These are phyloP conservation scores for Xylariaceae sp. DNA, from an alignment of 2,329 filamentous ascomycete species.

Conservation along the genomic window DNA sequence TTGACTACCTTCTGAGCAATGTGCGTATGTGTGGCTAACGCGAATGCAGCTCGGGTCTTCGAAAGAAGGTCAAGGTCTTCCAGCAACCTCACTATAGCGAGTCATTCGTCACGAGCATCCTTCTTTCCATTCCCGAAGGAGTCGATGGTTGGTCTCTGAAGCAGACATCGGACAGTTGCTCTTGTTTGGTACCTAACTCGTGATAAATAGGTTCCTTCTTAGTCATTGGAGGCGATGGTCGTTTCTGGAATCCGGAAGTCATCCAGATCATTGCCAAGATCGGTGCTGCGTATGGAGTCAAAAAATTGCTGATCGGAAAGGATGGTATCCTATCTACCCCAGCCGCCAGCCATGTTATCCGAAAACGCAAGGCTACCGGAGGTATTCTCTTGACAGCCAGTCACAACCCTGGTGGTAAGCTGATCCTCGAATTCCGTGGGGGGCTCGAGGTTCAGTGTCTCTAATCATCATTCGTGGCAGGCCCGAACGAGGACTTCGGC, in stretches of 20 bases:
- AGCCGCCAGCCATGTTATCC: slow-evolving; percentile 92
- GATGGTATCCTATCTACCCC: slow-evolving; percentile 95
- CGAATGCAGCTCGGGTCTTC: slow-evolving; percentile 77
- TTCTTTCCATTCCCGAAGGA: slow-evolving; percentile 94
- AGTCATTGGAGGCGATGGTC: slow-evolving; percentile 95
- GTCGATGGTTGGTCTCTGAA: slow-evolving; percentile 56
- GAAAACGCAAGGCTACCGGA: slow-evolving; percentile 90
- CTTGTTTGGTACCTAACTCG: slow-evolving; percentile 4
- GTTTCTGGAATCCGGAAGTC: slow-evolving; percentile 95
- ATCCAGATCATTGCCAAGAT: slow-evolving; percentile 98
- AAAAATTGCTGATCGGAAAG: slow-evolving; percentile 96
- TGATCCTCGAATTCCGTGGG: no score
- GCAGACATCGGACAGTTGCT: neutral
- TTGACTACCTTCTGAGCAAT: neutral
- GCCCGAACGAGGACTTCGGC: slow-evolving; percentile 90
- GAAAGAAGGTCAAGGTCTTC: slow-evolving; percentile 98
- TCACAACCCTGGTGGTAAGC: slow-evolving; percentile 92
- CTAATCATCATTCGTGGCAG: slow-evolving; percentile 38
- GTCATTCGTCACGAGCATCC: slow-evolving; percentile 88
- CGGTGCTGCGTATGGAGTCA: slow-evolving; percentile 92
- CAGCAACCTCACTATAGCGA: slow-evolving; percentile 94
- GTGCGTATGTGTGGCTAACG: slow-evolving; percentile 6
- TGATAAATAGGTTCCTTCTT: slow-evolving; percentile 61
- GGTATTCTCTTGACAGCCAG: slow-evolving; percentile 95
- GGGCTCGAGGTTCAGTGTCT: neutral